Conservation (phyloP, 2,329 filamentous ascomycete species). For the Fusarium drepaniforme region DNA sequence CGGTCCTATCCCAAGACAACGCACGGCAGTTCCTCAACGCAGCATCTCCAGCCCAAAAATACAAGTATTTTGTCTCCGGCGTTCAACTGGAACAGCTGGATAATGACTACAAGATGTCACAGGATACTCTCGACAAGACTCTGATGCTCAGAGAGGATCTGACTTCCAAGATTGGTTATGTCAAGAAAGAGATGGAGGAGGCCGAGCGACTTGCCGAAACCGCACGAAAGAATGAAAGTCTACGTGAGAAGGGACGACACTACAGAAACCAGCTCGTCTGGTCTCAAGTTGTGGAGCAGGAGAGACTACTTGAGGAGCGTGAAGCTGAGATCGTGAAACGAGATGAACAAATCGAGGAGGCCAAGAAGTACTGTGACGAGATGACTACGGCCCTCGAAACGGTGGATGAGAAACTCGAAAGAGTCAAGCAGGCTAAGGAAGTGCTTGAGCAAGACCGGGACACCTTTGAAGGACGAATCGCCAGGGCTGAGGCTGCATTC, state of each 20-base stretch:
- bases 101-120: constrained; percentile 88
- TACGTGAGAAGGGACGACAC: constrained; percentile 71
- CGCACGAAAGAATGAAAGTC: constrained; percentile 73
- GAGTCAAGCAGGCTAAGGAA: constrained; percentile 54
- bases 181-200: constrained; percentile 62
- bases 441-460: constrained; percentile 60
- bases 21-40: constrained; percentile 92
- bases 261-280: constrained; percentile 81
- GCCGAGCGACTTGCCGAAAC: constrained; percentile 74
- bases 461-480: constrained; percentile 57
- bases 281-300: constrained; percentile 85
- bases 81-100: constrained; percentile 94
- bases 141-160: constrained; percentile 53
- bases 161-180: constrained; percentile 47
- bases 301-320: constrained; percentile 61
- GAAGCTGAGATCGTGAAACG: constrained; percentile 45
- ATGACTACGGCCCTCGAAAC: constrained; percentile 63
- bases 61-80: constrained; percentile 95
- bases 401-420: constrained; percentile 59
- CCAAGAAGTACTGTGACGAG: constrained; percentile 48
- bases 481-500: constrained; percentile 63
- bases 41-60: constrained; percentile 86
- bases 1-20: constrained; percentile 94
- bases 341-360: constrained; percentile 42
- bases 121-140: constrained; percentile 80